Base-by-base conservation (phyloP, 1,284 basidiomycete species). In the Volvariella surrecta region DNA sequence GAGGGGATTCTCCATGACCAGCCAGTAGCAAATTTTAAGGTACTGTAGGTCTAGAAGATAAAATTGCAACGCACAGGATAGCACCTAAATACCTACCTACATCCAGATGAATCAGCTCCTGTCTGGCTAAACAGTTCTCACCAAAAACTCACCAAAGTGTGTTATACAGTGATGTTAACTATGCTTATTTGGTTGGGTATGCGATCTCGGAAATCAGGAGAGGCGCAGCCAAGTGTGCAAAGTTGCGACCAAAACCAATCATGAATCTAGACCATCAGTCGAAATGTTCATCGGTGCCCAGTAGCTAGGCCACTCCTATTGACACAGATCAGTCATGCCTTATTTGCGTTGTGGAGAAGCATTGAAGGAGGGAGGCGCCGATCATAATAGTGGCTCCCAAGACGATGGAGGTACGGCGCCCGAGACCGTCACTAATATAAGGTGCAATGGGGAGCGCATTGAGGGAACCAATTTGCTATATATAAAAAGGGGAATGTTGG, bases 1-100 rank as follows among this genome's bases (percentile, higher is more conserved):
- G 82, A 84, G 15, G 84, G 82, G 42, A 85, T 68, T 50, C 85
- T 76, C 85, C 85, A 88, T 28, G 82, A 63, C 85, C 83, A 87
- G 11, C 74, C 71, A 52, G 54, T 74, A 24, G 60, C 52, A 39
- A 88, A 76, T 54, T 73, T 69, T 64, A 82, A 79, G 3, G 83
- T 82, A 18, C 84, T 84, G 57, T 75, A 89, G 1, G 82, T 80
- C 71, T 58, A 49, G 40, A 42, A 32, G 31, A 41, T 32, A 45
- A 30, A 37, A 28, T 28, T 28, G 24, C 6, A 18, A 64, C 75
- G 39, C 50, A 81, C 79, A 84, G 56, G 51, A 85, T 83, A 47
- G 82, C 70, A 45, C 85, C 86, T 17, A 80, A 76, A 54, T 84
- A 84, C 53, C 50, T 53, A 48, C 8, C 42, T 38, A 20, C 40